Conservation (phyloP, 495 filamentous ascomycete genomes). For the Amniculicola lignicola region DNA sequence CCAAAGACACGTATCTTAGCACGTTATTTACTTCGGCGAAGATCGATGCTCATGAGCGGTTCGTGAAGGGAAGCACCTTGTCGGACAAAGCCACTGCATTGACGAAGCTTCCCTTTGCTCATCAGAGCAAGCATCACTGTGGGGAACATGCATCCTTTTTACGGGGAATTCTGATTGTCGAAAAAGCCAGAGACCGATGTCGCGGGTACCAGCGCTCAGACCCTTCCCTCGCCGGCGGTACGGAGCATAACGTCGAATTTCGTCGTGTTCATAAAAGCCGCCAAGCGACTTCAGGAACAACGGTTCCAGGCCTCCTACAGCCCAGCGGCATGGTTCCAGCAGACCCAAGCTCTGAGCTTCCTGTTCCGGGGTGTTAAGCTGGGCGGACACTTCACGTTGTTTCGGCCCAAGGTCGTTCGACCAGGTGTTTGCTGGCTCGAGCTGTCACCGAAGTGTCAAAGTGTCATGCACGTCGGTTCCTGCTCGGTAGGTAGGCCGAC, state of each 20-base stretch:
- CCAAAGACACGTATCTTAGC: not conserved
- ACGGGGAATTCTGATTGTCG: too few species aligned
- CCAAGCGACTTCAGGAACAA: not conserved
- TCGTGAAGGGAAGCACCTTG: slow-evolving; percentile 16
- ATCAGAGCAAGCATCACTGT: not conserved
- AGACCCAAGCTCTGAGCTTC: slow-evolving; percentile 5
- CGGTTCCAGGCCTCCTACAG: slow-evolving; percentile 6
- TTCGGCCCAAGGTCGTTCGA: slow-evolving; percentile 5
- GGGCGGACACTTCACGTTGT: slow-evolving; percentile 12
- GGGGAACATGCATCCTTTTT: not conserved
- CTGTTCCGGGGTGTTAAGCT: not conserved
- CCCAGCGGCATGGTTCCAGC: not conserved
- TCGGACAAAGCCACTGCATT: not conserved
- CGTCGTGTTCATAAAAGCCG: slow-evolving; percentile 8
- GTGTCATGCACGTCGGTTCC: slow-evolving; percentile 2
- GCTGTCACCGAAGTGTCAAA: slow-evolving; percentile 7
- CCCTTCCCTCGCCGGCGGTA: not conserved
- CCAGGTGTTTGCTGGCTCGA: slow-evolving; percentile 8
- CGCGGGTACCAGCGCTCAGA: slow-evolving; percentile 4
- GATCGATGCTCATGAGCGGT: not conserved
- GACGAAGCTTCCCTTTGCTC: too few species aligned
- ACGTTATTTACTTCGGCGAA: not conserved
- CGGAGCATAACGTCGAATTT: slow-evolving; percentile 23
- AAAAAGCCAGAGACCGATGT: slow-evolving; percentile 15
- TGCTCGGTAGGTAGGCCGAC: not conserved